These are phyloP conservation scores for Apiospora saccharicola DNA, from an alignment of 2,329 filamentous ascomycete genomes.

Conservation along the genomic window DNA sequence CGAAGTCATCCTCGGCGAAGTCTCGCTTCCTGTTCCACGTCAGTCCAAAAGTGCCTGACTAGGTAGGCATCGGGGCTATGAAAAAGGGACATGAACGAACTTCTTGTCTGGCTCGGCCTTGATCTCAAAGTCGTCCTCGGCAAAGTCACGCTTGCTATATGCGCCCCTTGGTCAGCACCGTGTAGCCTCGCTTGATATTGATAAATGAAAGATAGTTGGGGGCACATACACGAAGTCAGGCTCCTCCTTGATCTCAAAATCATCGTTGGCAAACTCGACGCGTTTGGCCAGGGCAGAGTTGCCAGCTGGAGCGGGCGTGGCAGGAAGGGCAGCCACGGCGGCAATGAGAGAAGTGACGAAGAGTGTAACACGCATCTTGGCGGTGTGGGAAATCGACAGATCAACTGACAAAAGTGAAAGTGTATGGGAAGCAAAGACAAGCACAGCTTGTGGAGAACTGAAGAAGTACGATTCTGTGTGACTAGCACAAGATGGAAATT, in stretches of 20 bases:
- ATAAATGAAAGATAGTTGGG: neutral
- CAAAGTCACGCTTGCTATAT: neutral
- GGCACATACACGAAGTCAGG: neutral
- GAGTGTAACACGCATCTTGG: slow-evolving; percentile 20
- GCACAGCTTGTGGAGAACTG: slow-evolving; percentile 3
- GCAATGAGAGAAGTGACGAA: slow-evolving; percentile 19
- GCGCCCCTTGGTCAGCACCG: neutral
- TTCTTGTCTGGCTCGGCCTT: slow-evolving; percentile 14
- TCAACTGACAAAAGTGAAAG: neutral
- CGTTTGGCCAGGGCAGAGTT: neutral
- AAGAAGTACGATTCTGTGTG: neutral
- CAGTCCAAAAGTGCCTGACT: neutral
- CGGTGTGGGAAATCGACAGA: neutral
- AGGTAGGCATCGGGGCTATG: neutral
- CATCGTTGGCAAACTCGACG: slow-evolving; percentile 1
- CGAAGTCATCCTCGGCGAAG: slow-evolving; percentile 12
- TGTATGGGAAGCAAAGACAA: neutral
- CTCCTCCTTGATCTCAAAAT: slow-evolving; percentile 20
- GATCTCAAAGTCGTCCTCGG: slow-evolving; percentile 12
- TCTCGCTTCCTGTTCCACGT: neutral
- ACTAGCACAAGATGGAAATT: neutral
- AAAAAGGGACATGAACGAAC: neutral
- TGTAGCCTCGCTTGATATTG: neutral
- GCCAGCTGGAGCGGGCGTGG: neutral
- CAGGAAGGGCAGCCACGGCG: slow-evolving; percentile 14